Conservation (phyloP, 192 early-diverging fungal genomes). For the Podila horticola region DNA sequence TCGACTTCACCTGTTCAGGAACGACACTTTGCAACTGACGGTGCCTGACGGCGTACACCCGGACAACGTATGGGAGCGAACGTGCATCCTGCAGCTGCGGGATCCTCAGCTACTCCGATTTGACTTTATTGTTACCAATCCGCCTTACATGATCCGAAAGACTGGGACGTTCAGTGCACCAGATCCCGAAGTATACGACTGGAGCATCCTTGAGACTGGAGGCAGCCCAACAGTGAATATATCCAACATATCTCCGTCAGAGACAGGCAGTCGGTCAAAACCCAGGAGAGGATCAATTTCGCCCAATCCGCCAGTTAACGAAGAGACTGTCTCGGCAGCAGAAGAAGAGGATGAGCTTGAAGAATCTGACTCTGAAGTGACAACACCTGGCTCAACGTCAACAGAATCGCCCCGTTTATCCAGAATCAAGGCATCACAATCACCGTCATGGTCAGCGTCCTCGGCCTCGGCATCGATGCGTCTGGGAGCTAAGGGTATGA, state of each 20-base stretch:
- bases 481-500: constrained; percentile 51
- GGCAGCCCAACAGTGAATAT: not conserved
- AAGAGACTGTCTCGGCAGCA: not conserved
- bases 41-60: constrained; percentile 33
- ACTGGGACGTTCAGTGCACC: constrained; percentile 64
- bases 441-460: not conserved
- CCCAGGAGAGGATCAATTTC: not conserved
- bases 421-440: not conserved
- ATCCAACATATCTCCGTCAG: not conserved
- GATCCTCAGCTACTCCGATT: constrained; percentile 56
- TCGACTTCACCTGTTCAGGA: constrained; percentile 60
- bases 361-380: constrained; percentile 12
- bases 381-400: not conserved
- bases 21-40: constrained; percentile 61
- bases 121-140: constrained; percentile 69
- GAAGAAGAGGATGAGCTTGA: constrained; percentile 14
- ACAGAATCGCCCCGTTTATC: not conserved
- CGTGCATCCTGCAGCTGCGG: constrained; percentile 50
- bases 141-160: constrained; percentile 70
- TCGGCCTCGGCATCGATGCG: constrained; percentile 2
- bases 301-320: not conserved
- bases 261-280: not conserved
- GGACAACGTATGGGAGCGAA: constrained; percentile 51
- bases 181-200: constrained; percentile 61
- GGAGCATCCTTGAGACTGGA: constrained; percentile 50